A percentile compares a stretch with the other conserved stretches of the same genome.
Conservation (phyloP, 2,329 filamentous ascomycete genomes). For the Pseudogymnoascus verrucosus region DNA sequence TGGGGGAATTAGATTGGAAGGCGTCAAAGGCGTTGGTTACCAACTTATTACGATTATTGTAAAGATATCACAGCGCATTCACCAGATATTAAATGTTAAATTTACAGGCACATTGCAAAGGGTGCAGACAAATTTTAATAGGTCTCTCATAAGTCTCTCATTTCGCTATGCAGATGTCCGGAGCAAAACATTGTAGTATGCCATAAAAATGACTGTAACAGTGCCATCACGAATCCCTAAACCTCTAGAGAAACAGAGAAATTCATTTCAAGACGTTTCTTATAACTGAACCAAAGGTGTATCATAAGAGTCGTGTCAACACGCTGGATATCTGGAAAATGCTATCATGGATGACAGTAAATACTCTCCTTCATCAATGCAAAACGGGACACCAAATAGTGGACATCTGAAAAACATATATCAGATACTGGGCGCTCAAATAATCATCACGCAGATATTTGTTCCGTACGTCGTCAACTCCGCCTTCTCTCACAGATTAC, state of each 20-base stretch:
- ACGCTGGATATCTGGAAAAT: constrained; percentile 9
- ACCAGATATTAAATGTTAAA: not conserved
- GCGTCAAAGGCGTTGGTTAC: constrained; percentile 14
- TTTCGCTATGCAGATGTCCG: constrained; percentile 3
- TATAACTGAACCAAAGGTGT: constrained; percentile 7
- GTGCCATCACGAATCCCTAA: not conserved
- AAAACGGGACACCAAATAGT: constrained; percentile 7
- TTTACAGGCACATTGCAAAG: not conserved
- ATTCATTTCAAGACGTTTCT: constrained; percentile 2
- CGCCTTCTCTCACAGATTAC: not conserved
- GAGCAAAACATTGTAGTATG: constrained; percentile 1
- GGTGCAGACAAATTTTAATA: not conserved
- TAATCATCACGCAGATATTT: constrained; percentile 5
- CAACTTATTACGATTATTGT: not conserved
- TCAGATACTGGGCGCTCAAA: constrained; percentile 4
- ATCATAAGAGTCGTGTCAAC: constrained; percentile 7
- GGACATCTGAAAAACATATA: constrained; percentile 9
- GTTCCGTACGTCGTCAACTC: constrained; percentile 6
- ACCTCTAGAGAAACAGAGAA: constrained; percentile 4
- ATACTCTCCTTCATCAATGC: constrained; percentile 1
- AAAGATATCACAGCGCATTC: constrained; percentile 1
- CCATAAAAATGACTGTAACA: not conserved
- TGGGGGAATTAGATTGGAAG: constrained; percentile 5
- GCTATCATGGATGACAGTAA: not conserved
- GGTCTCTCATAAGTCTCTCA: constrained; percentile 1